Conservation (phyloP, 257 asterid species). For the Penstemon eatonii region DNA sequence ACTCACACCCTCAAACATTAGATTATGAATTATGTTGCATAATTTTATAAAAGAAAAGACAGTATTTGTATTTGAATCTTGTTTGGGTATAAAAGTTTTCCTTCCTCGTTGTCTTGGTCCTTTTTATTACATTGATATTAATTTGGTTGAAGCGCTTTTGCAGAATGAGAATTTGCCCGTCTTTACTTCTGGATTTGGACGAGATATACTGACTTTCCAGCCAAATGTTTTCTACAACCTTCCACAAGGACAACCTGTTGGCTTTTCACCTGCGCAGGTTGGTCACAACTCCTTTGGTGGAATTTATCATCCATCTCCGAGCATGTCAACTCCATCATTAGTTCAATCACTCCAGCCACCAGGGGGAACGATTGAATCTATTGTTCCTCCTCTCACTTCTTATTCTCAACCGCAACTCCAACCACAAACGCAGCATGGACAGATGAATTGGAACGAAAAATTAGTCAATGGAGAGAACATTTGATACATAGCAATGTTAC, state of each 20-base stretch:
- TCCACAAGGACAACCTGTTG: constrained; percentile 50
- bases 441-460: constrained; percentile 45
- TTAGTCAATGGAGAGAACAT: constrained; percentile 40
- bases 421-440: constrained; percentile 34
- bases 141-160: not conserved
- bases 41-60: no score
- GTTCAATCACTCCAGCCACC: constrained; percentile 48
- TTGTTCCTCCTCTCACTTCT: constrained; percentile 37
- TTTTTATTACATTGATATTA: not conserved
- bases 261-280: constrained; percentile 39
- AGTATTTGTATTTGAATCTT: no score
- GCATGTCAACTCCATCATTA: constrained; percentile 37
- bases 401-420: constrained; percentile 40
- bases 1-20: not conserved
- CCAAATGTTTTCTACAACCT: constrained; percentile 50
- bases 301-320: constrained; percentile 41
- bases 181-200: constrained; percentile 38
- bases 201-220: constrained; percentile 44
- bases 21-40: no score
- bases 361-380: constrained; percentile 41
- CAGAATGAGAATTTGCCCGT: constrained; percentile 52
- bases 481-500: constrained; percentile 21
- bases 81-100: not conserved
- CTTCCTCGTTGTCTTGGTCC: not conserved
- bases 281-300: constrained; percentile 45